Evolutionary conservation across 352 stramenopile species (phyloP), one percentile per base, ranked within the genome.

Genomic region (Phytopythium delawarense): DNA sequence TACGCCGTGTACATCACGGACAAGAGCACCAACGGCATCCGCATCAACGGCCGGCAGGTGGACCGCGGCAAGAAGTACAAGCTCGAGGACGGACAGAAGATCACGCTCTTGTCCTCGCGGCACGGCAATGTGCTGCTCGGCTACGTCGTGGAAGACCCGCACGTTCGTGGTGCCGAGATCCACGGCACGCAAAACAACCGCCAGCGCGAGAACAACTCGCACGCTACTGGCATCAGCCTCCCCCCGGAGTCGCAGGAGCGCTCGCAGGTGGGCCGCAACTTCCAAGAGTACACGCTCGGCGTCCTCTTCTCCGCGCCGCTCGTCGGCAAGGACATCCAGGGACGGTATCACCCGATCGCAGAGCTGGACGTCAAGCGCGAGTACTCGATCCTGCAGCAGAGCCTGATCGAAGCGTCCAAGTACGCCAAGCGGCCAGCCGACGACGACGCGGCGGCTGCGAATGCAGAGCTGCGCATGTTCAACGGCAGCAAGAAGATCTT

Each of bases 301-400:
- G 92, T 98, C n/a, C 65, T 99, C 30, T 98, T 99, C 64, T 97
- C 94, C 5, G 88, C 90, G 2, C 96, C 96, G 5, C 70, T 99
- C 20, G 96, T 98, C 6, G 95, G 91, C 30, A 92, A 91, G 63
- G 92, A 98, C 67, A 79, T 89, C 20, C 71, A 94, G 44, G 89
- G 89, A 40, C 88, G 89, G 60, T 90, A 97, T 28, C 87, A 96
- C 61, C 90, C 94, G 21, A 97, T 98, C 64, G 89, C 93, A 20
- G 82, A 91, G 44, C 63, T 93, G 35, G 84, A 91, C 28, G 81
- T 93, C n/a, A 87, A 86, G 58, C 78, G 83, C 7, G 84, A 93
- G 64, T 93, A 93, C 60, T 80, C 71, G 13, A 91, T 92, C 44
- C 61, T 93, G 4, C 81, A 89, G n/a, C 78, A 91, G 56, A 91